Percentiles rank a stretch among this genome's conserved stretches.
These are phyloP conservation scores for Iris pallida DNA, from an alignment of 116 monocot species.

Conservation along the genomic window DNA sequence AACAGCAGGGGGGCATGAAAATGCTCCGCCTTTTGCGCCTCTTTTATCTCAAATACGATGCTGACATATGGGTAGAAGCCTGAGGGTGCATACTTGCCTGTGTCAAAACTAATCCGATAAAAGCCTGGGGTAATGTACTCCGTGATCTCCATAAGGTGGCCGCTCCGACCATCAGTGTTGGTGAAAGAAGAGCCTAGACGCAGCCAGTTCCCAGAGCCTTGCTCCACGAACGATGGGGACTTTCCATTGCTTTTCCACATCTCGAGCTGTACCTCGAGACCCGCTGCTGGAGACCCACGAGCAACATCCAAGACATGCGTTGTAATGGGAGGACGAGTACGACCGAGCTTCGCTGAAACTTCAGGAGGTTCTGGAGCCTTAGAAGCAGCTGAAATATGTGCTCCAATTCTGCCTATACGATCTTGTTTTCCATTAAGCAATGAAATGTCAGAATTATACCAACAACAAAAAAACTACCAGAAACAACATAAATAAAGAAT, in stretches of 20 bases:
- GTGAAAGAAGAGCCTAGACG: slow-evolving; percentile 65
- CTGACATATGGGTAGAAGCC: slow-evolving; percentile 86
- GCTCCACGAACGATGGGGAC: slow-evolving; percentile 33
- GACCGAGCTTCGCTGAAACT: slow-evolving; percentile 29
- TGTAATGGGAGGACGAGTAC: slow-evolving; percentile 87
- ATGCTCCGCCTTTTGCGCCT: slow-evolving; percentile 75
- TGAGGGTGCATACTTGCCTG: slow-evolving; percentile 57
- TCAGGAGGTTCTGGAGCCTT: slow-evolving; percentile 30
- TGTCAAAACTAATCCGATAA: slow-evolving; percentile 78
- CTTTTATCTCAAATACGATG: slow-evolving; percentile 77
- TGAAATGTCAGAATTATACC: slow-evolving; percentile 18
- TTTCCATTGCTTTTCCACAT: slow-evolving; percentile 47
- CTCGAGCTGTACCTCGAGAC: slow-evolving; percentile 78
- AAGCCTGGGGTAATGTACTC: slow-evolving; percentile 48
- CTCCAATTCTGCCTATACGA: slow-evolving; percentile 70
- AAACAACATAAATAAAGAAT: background rate
- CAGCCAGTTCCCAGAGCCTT: slow-evolving; percentile 35
- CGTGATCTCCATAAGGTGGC: slow-evolving; percentile 58
- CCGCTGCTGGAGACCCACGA: slow-evolving; percentile 68
- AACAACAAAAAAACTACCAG: background rate
- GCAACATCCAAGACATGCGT: slow-evolving; percentile 86
- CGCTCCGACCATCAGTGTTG: slow-evolving; percentile 66
- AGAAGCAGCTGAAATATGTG: slow-evolving; percentile 52
- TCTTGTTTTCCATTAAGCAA: slow-evolving; percentile 31
- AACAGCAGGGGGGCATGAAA: slow-evolving; percentile 91